Evolutionary conservation across 352 stramenopile genomes (phyloP).

Genomic region (Pythium coloratum): DNA sequence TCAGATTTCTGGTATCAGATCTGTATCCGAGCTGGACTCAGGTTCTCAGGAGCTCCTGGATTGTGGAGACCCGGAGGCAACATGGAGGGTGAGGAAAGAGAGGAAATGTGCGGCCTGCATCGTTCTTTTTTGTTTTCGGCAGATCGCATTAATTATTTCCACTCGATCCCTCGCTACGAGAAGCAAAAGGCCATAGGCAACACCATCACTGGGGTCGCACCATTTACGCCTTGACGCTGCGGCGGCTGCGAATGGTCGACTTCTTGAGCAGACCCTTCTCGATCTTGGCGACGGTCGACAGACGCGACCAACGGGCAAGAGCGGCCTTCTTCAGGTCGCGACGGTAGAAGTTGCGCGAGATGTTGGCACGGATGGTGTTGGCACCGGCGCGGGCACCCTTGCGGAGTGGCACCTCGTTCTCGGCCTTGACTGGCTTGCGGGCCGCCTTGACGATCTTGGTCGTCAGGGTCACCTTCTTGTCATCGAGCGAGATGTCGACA

Average conservation of each 20-base stretch:
- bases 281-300: conserved; percentile 86
- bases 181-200: conserved; percentile 6
- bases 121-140: conserved; percentile 20
- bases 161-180: conserved; percentile 27
- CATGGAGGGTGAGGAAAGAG: background rate
- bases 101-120: background rate
- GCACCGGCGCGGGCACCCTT: conserved; percentile 81
- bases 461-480: conserved; percentile 86
- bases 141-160: conserved; percentile 37
- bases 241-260: conserved; percentile 81
- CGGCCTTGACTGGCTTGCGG: conserved; percentile 70
- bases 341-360: conserved; percentile 88
- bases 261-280: conserved; percentile 87
- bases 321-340: conserved; percentile 85
- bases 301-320: conserved; percentile 82
- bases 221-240: conserved; percentile 73
- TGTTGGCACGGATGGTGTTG: conserved; percentile 88
- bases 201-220: conserved; percentile 3
- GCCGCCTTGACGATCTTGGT: conserved; percentile 79
- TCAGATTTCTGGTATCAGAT: conserved; percentile 3
- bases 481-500: conserved; percentile 87
- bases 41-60: background rate
- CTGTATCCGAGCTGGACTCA: conserved; percentile 3
- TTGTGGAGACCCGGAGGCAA: background rate
- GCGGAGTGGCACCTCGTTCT: conserved; percentile 76